Conservation (phyloP, 208 protist species). For the Borovskyia barvae region DNA sequence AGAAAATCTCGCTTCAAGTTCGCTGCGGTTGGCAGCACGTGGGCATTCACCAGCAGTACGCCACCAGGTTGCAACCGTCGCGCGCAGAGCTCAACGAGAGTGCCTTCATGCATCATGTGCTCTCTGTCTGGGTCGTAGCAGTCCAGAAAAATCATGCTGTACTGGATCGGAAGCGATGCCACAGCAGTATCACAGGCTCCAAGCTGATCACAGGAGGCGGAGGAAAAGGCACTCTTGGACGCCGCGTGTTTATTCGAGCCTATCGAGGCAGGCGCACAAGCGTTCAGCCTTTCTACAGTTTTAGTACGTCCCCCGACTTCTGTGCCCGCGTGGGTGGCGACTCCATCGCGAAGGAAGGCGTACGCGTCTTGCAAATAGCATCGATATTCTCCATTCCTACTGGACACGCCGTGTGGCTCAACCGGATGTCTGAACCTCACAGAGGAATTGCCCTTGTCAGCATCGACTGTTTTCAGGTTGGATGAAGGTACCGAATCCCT, state of each 20-base stretch:
- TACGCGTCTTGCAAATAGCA: slow-evolving; percentile 43
- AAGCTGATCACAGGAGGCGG: too few relatives aligned
- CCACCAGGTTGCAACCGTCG: slow-evolving; percentile 51
- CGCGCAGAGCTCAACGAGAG: slow-evolving; percentile 52
- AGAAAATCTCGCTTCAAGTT: slow-evolving; percentile 38
- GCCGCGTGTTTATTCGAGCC: too few relatives aligned
- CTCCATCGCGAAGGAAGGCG: slow-evolving; percentile 29
- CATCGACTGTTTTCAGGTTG: too few relatives aligned
- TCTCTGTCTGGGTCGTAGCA: slow-evolving; percentile 79
- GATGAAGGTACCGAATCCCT: too few relatives aligned
- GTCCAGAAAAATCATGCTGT: slow-evolving; percentile 78
- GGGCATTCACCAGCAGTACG: slow-evolving; percentile 72
- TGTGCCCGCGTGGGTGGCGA: too few relatives aligned
- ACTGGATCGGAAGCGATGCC: slow-evolving; percentile 10
- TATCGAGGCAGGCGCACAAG: too few relatives aligned
- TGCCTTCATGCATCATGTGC: slow-evolving; percentile 66
- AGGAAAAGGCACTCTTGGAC: too few relatives aligned
- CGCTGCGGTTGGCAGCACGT: slow-evolving; percentile 43
- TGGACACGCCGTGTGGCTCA: background rate
- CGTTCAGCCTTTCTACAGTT: too few relatives aligned
- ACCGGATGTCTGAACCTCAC: too few relatives aligned
- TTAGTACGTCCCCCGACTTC: too few relatives aligned
- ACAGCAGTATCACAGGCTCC: too few relatives aligned
- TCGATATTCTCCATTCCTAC: background rate
- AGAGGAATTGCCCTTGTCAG: too few relatives aligned